Evolutionary conservation across 257 asterid species (phyloP).

Genomic region (Fraxinus americana): DNA sequence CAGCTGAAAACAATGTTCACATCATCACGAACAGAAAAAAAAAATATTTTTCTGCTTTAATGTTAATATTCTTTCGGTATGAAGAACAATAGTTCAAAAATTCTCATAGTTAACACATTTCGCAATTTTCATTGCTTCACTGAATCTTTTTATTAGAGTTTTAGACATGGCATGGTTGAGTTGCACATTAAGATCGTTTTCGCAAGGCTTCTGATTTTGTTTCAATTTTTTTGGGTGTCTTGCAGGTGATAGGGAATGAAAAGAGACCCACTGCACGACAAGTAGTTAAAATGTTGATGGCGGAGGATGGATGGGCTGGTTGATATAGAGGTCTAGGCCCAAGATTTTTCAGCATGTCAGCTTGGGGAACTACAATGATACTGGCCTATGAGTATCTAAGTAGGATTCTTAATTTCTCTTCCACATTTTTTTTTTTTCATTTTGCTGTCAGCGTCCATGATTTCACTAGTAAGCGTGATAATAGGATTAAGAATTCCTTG

Average conservation of each 20-base stretch:
- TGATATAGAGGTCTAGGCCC: conserved; percentile 95
- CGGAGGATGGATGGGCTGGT: conserved; percentile 96
- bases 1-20: not conserved
- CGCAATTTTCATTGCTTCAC: too few relatives aligned
- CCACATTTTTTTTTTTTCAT: not conserved
- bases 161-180: not conserved
- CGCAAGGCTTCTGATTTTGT: conserved; percentile 2
- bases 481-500: not conserved
- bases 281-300: conserved; percentile 71
- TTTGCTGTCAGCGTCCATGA: conserved; percentile 3
- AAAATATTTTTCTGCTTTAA: not conserved
- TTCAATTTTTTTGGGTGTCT: conserved; percentile 18
- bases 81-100: not conserved
- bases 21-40: not conserved
- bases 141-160: not conserved
- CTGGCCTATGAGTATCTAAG: conserved; percentile 94
- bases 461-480: not conserved
- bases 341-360: conserved; percentile 96
- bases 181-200: not conserved
- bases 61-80: not conserved
- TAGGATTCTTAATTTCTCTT: conserved; percentile 32
- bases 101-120: not conserved
- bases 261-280: conserved; percentile 70
- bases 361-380: conserved; percentile 99
- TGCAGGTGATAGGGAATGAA: conserved; percentile 79